Evolutionary conservation across 169 alveolate genomes (phyloP).

Genomic region (Pseudocohnilembus persalinus): DNA sequence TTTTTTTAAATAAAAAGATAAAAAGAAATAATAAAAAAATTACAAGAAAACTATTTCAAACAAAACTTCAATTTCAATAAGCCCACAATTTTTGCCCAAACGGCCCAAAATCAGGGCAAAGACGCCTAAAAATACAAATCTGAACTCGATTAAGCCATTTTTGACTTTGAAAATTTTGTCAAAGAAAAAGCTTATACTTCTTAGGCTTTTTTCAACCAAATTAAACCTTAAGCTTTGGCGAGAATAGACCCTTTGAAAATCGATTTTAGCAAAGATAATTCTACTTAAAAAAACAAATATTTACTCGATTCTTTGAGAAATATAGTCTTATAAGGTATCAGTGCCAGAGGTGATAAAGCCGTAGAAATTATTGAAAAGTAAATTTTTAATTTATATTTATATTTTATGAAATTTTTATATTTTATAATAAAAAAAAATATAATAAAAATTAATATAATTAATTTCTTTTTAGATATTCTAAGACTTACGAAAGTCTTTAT

Average conservation of each 20-base stretch:
- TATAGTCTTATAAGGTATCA: not conserved
- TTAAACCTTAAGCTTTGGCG: not conserved
- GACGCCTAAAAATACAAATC: not conserved
- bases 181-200: not conserved
- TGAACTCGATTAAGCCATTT: not conserved
- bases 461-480: too few species aligned
- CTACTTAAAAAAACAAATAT: too few species aligned
- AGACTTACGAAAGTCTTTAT: not conserved
- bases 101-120: not conserved
- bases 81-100: not conserved
- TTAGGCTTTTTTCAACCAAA: not conserved
- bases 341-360: not conserved
- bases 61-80: not conserved
- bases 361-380: not conserved
- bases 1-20: too few species aligned
- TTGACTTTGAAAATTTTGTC: not conserved
- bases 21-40: not conserved
- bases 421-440: too few species aligned
- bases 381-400: too few species aligned
- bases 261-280: too few species aligned
- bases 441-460: too few species aligned
- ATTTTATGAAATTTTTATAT: too few species aligned
- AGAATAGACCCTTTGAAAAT: not conserved
- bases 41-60: not conserved
- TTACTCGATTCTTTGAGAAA: not conserved